Conservation (phyloP, 2,329 filamentous ascomycete species). For the Triangularia setosa region DNA sequence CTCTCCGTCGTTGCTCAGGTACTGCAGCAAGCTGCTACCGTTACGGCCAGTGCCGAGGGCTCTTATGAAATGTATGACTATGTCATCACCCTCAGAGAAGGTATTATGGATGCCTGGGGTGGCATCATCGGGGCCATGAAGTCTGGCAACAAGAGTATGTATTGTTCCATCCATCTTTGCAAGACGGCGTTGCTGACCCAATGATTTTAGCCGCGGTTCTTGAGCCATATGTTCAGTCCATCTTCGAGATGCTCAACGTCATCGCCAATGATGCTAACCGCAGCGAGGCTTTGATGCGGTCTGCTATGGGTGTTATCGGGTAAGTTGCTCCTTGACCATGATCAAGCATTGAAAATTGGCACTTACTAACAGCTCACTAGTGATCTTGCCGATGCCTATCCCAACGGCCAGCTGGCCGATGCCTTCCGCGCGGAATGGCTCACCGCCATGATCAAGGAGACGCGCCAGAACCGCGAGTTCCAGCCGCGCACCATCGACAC, state of each 20-base stretch:
- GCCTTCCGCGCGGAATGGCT: conserved; percentile 92
- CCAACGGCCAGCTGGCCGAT: conserved; percentile 77
- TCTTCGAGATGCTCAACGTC: conserved; percentile 80
- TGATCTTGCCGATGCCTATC: conserved; percentile 91
- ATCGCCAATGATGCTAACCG: conserved; percentile 81
- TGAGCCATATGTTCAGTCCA: conserved; percentile 73
- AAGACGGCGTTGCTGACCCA: conserved; percentile 28
- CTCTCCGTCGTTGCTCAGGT: conserved; percentile 89
- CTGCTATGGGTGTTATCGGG: conserved; percentile 97
- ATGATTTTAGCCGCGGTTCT: conserved; percentile 58
- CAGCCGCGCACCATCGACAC: conserved; percentile 82
- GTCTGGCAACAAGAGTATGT: conserved; percentile 69
- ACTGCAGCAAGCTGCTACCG: conserved; percentile 83
- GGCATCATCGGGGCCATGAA: conserved; percentile 96
- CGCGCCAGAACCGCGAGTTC: conserved; percentile 84
- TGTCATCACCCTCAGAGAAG: conserved; percentile 87
- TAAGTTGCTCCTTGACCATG: conserved; percentile 44
- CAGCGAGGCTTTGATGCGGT: conserved; percentile 85
- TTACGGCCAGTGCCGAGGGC: conserved; percentile 73
- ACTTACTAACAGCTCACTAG: conserved; percentile 48
- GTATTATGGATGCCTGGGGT: conserved; percentile 99
- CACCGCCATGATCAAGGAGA: conserved; percentile 84
- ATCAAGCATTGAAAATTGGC: not conserved
- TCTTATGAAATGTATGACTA: conserved; percentile 97
- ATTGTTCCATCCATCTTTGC: conserved; percentile 15